Evolutionary conservation across 2,329 filamentous ascomycete species (phyloP).

Genomic region (Talaromyces sp.): DNA sequence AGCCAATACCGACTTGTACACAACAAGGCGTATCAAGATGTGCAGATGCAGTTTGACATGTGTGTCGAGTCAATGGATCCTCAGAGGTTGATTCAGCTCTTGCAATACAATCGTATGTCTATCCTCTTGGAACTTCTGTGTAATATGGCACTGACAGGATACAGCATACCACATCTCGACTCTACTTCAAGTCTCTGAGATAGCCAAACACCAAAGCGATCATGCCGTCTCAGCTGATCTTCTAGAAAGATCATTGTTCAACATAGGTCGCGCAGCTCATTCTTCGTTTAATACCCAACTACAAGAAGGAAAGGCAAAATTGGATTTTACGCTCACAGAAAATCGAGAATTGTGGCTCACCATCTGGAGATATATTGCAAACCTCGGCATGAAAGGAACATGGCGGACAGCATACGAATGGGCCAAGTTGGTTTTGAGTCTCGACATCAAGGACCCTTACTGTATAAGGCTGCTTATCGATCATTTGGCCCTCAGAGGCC

Average conservation of each 20-base stretch:
- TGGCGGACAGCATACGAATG: conserved; percentile 92
- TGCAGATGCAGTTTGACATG: conserved; percentile 73
- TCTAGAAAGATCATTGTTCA: conserved; percentile 86
- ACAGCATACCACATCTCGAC: conserved; percentile 82
- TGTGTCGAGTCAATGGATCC: conserved; percentile 83
- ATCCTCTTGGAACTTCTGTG: not conserved
- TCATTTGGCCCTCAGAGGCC: conserved; percentile 76
- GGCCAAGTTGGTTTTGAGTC: conserved; percentile 76
- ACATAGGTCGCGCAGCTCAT: conserved; percentile 83
- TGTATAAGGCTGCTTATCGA: conserved; percentile 78
- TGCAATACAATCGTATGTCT: conserved; percentile 60
- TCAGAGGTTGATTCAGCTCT: conserved; percentile 72
- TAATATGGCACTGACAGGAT: conserved; percentile 33
- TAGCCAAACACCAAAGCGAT: conserved; percentile 88
- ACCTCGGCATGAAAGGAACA: conserved; percentile 84
- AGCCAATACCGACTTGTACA: conserved; percentile 78
- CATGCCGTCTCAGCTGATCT: conserved; percentile 82
- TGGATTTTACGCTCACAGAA: conserved; percentile 78
- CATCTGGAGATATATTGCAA: conserved; percentile 82
- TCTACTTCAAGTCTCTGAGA: conserved; percentile 87
- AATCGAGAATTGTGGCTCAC: conserved; percentile 93
- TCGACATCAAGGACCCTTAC: conserved; percentile 79
- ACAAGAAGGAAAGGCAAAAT: conserved; percentile 71
- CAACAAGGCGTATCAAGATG: conserved; percentile 67
- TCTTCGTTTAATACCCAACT: conserved; percentile 77